Evolutionary conservation across 805 yeast species (phyloP).

Genomic region (Teunomyces atbi): DNA sequence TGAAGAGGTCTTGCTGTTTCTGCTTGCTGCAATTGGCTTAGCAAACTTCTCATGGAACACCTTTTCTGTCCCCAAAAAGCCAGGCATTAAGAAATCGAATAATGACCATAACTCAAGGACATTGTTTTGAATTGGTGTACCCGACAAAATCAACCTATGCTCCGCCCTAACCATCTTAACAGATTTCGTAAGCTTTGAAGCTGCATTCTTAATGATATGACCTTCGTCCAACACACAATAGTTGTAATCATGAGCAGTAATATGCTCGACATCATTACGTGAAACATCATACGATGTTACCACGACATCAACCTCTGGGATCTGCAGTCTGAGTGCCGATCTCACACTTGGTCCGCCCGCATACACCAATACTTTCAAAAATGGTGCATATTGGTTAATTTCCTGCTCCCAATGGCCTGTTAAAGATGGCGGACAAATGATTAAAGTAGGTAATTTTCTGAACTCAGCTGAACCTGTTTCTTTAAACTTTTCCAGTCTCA

Average conservation of each 20-base stretch:
- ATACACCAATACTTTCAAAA: conserved; percentile 75
- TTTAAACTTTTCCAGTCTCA: conserved; percentile 69
- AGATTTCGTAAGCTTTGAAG: conserved; percentile 82
- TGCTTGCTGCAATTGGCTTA: conserved; percentile 94
- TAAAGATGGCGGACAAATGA: conserved; percentile 94
- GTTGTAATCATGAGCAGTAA: conserved; percentile 68
- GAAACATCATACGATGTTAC: conserved; percentile 97
- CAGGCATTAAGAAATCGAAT: conserved; percentile 98
- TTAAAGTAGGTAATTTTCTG: conserved; percentile 76
- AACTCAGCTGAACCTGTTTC: conserved; percentile 62
- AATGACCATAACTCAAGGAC: conserved; percentile 96
- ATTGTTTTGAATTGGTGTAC: conserved; percentile 97
- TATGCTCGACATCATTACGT: conserved; percentile 76
- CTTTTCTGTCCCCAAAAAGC: conserved; percentile 93
- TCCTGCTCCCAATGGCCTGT: conserved; percentile 99
- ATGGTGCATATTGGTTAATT: conserved; percentile 84
- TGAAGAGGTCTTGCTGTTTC: conserved; percentile 82
- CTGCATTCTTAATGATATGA: conserved; percentile 90
- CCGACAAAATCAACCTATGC: conserved; percentile 87
- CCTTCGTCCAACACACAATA: conserved; percentile 98
- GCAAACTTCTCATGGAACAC: conserved; percentile 92
- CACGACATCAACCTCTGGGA: conserved; percentile 71
- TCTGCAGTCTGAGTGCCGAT: conserved; percentile 48
- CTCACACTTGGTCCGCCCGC: conserved; percentile 90
- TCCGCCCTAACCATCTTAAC: conserved; percentile 82